Conservation (phyloP, 805 yeast species). For the Pichia nanzhaoensis region DNA sequence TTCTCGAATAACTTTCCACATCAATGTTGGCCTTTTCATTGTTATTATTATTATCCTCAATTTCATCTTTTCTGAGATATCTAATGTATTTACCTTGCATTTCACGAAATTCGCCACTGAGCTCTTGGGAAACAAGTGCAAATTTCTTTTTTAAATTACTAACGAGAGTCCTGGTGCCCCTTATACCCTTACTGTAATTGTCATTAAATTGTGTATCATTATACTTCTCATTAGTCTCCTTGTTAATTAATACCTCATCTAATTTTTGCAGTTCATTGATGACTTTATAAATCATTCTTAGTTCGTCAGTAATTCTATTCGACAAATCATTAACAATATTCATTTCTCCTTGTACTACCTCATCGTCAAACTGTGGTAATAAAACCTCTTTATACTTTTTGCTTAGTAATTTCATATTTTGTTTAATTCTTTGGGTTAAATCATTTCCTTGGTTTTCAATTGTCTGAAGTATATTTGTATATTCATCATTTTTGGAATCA, state of each 20-base stretch:
- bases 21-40: constrained; percentile 16
- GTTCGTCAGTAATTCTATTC: constrained; percentile 61
- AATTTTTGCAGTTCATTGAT: constrained; percentile 56
- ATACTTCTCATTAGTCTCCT: not conserved
- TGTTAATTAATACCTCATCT: constrained; percentile 5
- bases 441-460: constrained; percentile 13
- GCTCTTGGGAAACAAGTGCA: constrained; percentile 77
- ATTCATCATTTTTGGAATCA: not conserved
- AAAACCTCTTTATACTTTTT: constrained; percentile 73
- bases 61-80: constrained; percentile 72
- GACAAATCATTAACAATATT: constrained; percentile 63
- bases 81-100: constrained; percentile 86
- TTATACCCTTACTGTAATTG: constrained; percentile 1
- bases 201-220: constrained; percentile 2
- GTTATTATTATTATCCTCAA: not conserved
- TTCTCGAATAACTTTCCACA: constrained; percentile 45
- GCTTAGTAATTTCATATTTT: constrained; percentile 53
- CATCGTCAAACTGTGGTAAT: constrained; percentile 83
- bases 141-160: constrained; percentile 77
- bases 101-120: constrained; percentile 72
- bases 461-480: constrained; percentile 10
- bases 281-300: constrained; percentile 72
- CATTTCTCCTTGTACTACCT: constrained; percentile 58
- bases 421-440: constrained; percentile 35
- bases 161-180: constrained; percentile 40